Conservation (phyloP, 164 flowering plant species). For the Dillenia suffruticosa region DNA sequence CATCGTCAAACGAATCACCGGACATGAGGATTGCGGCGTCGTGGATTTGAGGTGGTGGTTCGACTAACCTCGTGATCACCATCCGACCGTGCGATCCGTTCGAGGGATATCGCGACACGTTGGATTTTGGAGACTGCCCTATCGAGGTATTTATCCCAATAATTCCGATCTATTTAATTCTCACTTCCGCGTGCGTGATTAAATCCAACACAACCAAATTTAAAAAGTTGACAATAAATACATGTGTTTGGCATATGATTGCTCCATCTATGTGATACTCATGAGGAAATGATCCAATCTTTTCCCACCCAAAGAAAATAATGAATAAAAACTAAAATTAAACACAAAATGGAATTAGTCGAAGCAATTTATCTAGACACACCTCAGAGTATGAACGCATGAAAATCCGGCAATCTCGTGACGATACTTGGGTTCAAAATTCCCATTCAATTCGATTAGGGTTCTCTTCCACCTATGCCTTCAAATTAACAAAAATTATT, state of each 20-base stretch:
- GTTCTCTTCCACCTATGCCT: conserved; percentile 48
- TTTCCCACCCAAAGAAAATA: background rate
- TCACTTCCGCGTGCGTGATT: too few relatives aligned
- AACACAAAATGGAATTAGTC: background rate
- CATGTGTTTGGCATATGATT: conserved; percentile 44
- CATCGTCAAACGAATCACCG: too few relatives aligned
- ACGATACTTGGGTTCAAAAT: conserved; percentile 35
- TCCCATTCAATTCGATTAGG: conserved; percentile 43
- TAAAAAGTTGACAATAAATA: conserved; percentile 13
- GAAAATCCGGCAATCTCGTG: conserved; percentile 36
- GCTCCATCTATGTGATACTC: conserved; percentile 35
- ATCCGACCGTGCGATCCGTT: too few relatives aligned
- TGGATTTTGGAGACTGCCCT: too few relatives aligned
- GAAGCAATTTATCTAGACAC: background rate
- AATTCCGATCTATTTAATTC: too few relatives aligned
- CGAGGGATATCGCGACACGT: too few relatives aligned
- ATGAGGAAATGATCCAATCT: conserved; percentile 59
- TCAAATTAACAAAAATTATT: background rate
- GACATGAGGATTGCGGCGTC: too few relatives aligned
- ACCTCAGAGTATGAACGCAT: conserved; percentile 56
- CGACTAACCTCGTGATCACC: too few relatives aligned
- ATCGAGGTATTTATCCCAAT: too few relatives aligned
- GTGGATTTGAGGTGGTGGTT: too few relatives aligned
- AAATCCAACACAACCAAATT: too few relatives aligned
- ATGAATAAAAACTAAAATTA: background rate